Base-by-base conservation (phyloP, 1,139 yeast species). In the Blastobotrys ciferrii region DNA sequence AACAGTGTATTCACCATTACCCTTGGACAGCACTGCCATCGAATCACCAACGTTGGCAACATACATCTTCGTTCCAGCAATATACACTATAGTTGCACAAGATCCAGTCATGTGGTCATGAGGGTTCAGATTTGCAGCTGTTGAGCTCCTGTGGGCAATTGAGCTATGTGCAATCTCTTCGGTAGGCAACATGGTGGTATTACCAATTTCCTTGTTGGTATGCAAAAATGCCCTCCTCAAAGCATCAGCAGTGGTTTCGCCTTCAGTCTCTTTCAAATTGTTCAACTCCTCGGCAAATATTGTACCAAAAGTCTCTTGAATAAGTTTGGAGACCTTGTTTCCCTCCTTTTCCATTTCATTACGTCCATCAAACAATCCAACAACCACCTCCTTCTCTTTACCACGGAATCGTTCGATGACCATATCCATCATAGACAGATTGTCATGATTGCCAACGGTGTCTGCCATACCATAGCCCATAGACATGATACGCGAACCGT, bases 381-480 rank as follows among this genome's bases (percentile, higher is more conserved):
- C 73, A 47, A 92, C 74, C 14, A 84, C 79, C 64, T 78, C 82
- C 49, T 75, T 75, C 28, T 87, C 87, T 51, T 83, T 83, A 13
- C 96, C 96, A 55, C 96, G 76, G 67, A 91, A 88, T 58, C 87
- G 82, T 60, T 89, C 97, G 56, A 87, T 77, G 41, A 94, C 91
- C 45, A 88, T 79, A 68, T 92, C 99, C 60, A 95, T 77, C 7
- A 84, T 80, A 0, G 91, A 78, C 7, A 92, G 78, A 53, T 75
- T 74, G 33, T 82, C 82, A 50, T 82, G 73, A 50, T 74, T 74
- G 1, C 96, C 96, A 63, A 92, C 74, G 1, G 85, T 74, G 65
- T 94, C 99, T 1, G 97, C 86, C 45, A 91, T 89, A 63, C 98
- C 98, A 62, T 89, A 88, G 1, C 91, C 84, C 72, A 87, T 78